Evolutionary conservation across 2,329 filamentous ascomycete genomes (phyloP), one percentile per base, ranked within the genome.

Genomic region (Scopulariopsis brevicaulis): DNA sequence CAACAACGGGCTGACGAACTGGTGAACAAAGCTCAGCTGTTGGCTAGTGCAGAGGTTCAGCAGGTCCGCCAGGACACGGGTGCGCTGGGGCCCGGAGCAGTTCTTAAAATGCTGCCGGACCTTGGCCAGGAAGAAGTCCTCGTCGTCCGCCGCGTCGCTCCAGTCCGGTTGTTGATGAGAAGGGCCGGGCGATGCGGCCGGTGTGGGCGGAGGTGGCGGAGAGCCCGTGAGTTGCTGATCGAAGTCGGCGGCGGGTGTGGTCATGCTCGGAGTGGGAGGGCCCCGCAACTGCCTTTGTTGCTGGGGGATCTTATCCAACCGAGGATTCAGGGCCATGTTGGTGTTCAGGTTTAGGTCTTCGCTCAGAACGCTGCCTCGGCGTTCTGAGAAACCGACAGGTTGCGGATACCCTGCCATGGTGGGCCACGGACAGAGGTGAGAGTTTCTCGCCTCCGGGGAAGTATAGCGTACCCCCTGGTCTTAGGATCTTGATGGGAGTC

Each of bases 21-120:
- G 90, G 64, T 95, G 90, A 22, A 99, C 92, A 69, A 96, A 97
- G 72, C 91, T 96, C 63, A 99, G 78, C 70, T 96, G 88, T 67
- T 95, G 91, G 65, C 90, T 96, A 64, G 95, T 95, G 75, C 94
- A 99, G 64, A 96, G 82, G 67, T 96, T 96, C 63, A 99, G 77
- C 59, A 99, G 77, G 68, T 96, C 92, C 55, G 90, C 90, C 60
- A 99, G 76, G 65, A 96, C 83, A 46, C 89, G 82, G 65, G 91
- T 89, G 59, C 89, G 84, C 71, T 93, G 88, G 1, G 84, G 81
- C 25, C 86, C 82, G 59, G 85, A 87, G 70, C 90, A 85, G 58
- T 86, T 83, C 65, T 85, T 84, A 68, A 97, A 97, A 66, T 91
- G 84, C 60, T 86, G 82, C 60, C 89, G 83, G 59, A 94, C 84